A percentile compares a stretch with the other conserved stretches of the same genome.
phyloP scores from a whole-genome alignment of 148 eudicot genomes.

The Silene uniflora region DNA sequence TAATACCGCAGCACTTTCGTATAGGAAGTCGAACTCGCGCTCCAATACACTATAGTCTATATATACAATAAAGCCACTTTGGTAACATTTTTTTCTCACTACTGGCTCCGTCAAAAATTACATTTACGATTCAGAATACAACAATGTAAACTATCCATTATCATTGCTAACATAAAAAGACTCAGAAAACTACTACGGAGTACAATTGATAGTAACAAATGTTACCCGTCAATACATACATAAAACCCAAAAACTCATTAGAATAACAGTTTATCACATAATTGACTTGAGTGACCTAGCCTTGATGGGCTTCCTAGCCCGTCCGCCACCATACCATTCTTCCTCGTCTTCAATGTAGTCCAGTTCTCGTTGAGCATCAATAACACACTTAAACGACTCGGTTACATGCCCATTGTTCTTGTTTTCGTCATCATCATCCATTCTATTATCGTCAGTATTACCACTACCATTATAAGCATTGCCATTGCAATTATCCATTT shows the following conservation, averaged over 20 bases:
- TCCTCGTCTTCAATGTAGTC: conserved; percentile 24
- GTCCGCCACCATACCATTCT: conserved; percentile 15
- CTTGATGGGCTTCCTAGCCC: conserved; percentile 45
- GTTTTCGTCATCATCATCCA: not conserved
- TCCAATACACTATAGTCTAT: too few species aligned
- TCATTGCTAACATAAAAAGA: not conserved
- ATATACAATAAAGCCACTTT: too few species aligned
- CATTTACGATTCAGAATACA: not conserved
- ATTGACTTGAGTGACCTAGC: conserved; percentile 56
- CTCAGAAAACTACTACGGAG: not conserved
- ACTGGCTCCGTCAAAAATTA: not conserved
- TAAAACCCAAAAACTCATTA: not conserved
- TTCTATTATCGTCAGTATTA: not conserved
- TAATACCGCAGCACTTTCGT: too few species aligned
- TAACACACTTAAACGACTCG: not conserved
- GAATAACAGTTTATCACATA: conserved; percentile 27
- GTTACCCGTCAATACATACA: not conserved
- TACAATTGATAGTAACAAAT: not conserved
- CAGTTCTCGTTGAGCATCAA: not conserved
- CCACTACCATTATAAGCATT: not conserved
- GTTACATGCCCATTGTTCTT: not conserved
- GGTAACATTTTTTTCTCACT: too few species aligned
- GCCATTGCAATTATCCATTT: not conserved
- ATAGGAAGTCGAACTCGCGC: too few species aligned
- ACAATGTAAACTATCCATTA: not conserved